A percentile compares a stretch with the other conserved stretches of the same genome.
phyloP scores from a whole-genome alignment of 2,329 filamentous ascomycete genomes.

The Hypoxylon sp. region DNA sequence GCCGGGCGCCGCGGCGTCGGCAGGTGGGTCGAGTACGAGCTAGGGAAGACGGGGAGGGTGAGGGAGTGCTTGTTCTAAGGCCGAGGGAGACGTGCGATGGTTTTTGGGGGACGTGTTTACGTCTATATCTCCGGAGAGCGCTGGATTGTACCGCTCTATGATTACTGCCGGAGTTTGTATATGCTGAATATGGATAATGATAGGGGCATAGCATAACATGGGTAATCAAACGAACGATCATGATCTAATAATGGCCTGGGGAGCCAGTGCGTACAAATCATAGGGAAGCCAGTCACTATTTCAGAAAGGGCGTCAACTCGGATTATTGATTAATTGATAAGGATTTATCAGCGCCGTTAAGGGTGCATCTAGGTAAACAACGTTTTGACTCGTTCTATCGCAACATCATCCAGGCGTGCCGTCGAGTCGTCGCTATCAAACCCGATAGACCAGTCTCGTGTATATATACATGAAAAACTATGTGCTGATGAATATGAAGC shows the following conservation, averaged over 20 bases:
- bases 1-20: slow-evolving; percentile 75
- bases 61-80: slow-evolving; percentile 70
- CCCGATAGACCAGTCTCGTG: slow-evolving; percentile 28
- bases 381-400: slow-evolving; percentile 23
- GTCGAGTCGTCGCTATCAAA: slow-evolving; percentile 27
- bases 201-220: slow-evolving; percentile 21
- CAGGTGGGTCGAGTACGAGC: slow-evolving; percentile 89
- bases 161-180: background rate
- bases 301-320: background rate
- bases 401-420: slow-evolving; percentile 24
- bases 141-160: background rate
- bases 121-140: background rate
- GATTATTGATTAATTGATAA: slow-evolving; percentile 6
- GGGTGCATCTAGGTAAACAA: slow-evolving; percentile 22
- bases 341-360: slow-evolving; percentile 31
- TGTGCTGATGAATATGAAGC: slow-evolving; percentile 1
- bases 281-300: too few relatives aligned
- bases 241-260: background rate
- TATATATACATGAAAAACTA: slow-evolving; percentile 39
- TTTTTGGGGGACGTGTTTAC: background rate
- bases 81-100: background rate
- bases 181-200: slow-evolving; percentile 15
- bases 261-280: too few relatives aligned
- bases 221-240: slow-evolving; percentile 13
- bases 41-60: slow-evolving; percentile 70